Evolutionary conservation across 805 yeast genomes (phyloP).

Genomic region (Zygotorulaspora florentina): DNA sequence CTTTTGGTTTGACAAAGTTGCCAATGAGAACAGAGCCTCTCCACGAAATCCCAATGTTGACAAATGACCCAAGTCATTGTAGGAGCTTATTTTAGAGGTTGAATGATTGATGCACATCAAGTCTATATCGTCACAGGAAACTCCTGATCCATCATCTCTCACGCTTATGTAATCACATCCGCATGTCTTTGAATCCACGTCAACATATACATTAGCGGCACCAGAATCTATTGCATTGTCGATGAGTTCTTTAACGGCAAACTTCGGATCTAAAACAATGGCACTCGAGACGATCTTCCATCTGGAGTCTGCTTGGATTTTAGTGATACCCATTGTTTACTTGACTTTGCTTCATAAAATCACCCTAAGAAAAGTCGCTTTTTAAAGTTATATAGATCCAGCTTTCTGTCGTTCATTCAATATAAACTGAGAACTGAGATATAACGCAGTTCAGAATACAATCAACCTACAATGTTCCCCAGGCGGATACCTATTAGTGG

Average conservation of each 20-base stretch:
- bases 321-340: constrained; percentile 18
- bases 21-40: constrained; percentile 42
- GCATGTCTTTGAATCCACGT: constrained; percentile 38
- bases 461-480: constrained; percentile 15
- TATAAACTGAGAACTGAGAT: too few species aligned
- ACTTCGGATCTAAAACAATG: constrained; percentile 35
- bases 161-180: constrained; percentile 36
- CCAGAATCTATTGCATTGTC: constrained; percentile 42
- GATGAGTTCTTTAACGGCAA: constrained; percentile 40
- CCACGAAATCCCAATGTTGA: constrained; percentile 48
- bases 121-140: constrained; percentile 28
- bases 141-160: constrained; percentile 42
- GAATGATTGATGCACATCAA: constrained; percentile 38
- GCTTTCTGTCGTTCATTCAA: neutral
- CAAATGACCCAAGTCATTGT: constrained; percentile 31
- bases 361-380: neutral
- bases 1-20: constrained; percentile 25
- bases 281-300: constrained; percentile 25
- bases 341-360: neutral
- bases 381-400: neutral
- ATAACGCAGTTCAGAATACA: neutral
- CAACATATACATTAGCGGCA: constrained; percentile 33
- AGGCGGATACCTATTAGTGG: constrained; percentile 11
- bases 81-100: constrained; percentile 40
- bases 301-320: constrained; percentile 13